These are phyloP conservation scores for Sinapis alba DNA, from an alignment of 441 rosid species.

Conservation along the genomic window DNA sequence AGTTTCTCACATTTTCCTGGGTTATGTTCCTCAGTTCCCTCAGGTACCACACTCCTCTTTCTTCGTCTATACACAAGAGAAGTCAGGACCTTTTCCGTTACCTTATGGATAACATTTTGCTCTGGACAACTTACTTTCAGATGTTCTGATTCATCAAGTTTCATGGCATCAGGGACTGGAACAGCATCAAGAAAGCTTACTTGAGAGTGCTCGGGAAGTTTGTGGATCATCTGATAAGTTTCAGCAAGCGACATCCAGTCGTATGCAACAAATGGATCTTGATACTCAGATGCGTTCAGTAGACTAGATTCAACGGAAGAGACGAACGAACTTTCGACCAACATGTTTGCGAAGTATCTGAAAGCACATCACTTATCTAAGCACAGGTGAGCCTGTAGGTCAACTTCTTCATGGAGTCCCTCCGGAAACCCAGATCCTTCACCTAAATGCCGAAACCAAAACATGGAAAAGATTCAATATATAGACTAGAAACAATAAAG, in stretches of 20 bases:
- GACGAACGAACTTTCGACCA: constrained; percentile 45
- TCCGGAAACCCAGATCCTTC: not conserved
- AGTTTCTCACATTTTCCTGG: constrained; percentile 36
- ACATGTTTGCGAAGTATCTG: constrained; percentile 46
- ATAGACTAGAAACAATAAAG: constrained; percentile 9
- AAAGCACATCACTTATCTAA: constrained; percentile 42
- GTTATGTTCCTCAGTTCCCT: constrained; percentile 36
- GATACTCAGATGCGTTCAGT: constrained; percentile 41
- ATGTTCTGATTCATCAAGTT: constrained; percentile 39
- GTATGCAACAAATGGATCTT: constrained; percentile 40
- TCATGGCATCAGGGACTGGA: constrained; percentile 41
- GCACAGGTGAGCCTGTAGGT: constrained; percentile 5
- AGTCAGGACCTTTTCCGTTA: constrained; percentile 42
- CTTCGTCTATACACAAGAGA: constrained; percentile 66
- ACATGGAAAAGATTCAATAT: constrained; percentile 29
- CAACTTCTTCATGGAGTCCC: constrained; percentile 16
- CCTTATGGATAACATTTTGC: constrained; percentile 44
- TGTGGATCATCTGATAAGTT: constrained; percentile 56
- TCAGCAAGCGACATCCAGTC: constrained; percentile 44
- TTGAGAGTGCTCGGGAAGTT: constrained; percentile 44
- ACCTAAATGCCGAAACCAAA: constrained; percentile 25
- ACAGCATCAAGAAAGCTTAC: constrained; percentile 44
- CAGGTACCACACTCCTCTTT: constrained; percentile 43
- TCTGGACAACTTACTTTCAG: constrained; percentile 45
- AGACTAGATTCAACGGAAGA: constrained; percentile 46